phyloP scores from a whole-genome alignment of 257 asterid species.

The Solanum chiquidenum region DNA sequence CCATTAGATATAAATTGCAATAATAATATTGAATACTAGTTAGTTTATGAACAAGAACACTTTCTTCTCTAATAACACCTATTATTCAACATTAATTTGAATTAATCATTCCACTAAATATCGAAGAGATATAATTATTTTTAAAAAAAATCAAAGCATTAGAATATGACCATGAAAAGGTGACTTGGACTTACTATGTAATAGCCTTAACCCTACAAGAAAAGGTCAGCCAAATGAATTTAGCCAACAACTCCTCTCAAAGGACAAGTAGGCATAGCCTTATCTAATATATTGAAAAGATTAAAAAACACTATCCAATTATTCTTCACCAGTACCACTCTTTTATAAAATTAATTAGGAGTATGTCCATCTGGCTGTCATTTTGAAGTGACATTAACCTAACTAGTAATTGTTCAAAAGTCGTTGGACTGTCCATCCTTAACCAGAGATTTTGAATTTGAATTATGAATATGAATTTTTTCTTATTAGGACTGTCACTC shows the following conservation, averaged over 20 bases:
- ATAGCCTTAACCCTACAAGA: neutral
- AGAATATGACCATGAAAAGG: neutral
- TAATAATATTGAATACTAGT: too few relatives aligned
- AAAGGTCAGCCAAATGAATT: neutral
- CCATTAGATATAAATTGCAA: too few relatives aligned
- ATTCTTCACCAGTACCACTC: neutral
- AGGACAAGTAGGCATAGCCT: neutral
- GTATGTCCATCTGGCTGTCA: neutral
- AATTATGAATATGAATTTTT: too few relatives aligned
- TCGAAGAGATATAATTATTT: neutral
- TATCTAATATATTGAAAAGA: neutral
- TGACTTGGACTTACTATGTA: neutral
- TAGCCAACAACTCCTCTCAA: neutral
- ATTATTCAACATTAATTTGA: neutral
- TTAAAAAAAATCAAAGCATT: neutral
- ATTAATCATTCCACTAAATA: neutral
- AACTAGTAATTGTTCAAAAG: neutral
- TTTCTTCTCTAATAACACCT: neutral
- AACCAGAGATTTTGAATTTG: neutral
- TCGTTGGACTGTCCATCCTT: accelerated
- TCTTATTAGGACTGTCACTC: too few relatives aligned
- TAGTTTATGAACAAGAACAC: too few relatives aligned
- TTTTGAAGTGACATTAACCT: neutral
- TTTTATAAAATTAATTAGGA: neutral
- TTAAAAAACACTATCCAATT: neutral